A percentile compares a stretch with the other conserved stretches of the same genome.
These are phyloP conservation scores for Epichloe aotearoae DNA, from an alignment of 2,329 filamentous ascomycete genomes.

Conservation along the genomic window DNA sequence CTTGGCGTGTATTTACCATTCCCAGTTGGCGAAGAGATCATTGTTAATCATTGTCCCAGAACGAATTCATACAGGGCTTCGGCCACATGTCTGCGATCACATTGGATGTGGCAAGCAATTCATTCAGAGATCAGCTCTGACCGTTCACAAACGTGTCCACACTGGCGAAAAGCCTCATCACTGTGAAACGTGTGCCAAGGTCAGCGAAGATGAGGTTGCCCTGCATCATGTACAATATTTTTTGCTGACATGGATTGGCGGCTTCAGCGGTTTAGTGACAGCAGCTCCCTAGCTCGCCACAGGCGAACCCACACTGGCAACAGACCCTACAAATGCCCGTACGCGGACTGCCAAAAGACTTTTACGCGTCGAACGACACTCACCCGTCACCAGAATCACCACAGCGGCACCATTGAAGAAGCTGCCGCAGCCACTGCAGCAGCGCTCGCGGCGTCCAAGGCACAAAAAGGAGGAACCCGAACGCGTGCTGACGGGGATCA, in stretches of 20 bases:
- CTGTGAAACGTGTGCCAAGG: constrained; percentile 94
- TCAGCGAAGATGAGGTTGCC: constrained; percentile 28
- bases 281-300: constrained; percentile 86
- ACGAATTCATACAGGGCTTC: constrained; percentile 83
- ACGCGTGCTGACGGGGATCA: constrained; percentile 58
- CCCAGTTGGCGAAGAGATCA: neutral
- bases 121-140: constrained; percentile 90
- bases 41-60: constrained; percentile 41
- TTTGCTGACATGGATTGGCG: neutral
- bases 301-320: constrained; percentile 91
- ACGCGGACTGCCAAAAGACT: constrained; percentile 94
- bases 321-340: constrained; percentile 93
- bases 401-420: constrained; percentile 90
- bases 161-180: constrained; percentile 97
- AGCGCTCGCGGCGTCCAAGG: constrained; percentile 50
- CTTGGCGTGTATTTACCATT: neutral
- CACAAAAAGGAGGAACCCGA: constrained; percentile 25
- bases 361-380: constrained; percentile 93
- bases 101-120: constrained; percentile 88
- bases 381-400: constrained; percentile 90
- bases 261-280: constrained; percentile 81
- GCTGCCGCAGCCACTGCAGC: constrained; percentile 80
- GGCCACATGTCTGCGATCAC: constrained; percentile 86
- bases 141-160: constrained; percentile 88
- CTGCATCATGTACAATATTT: neutral